Percentiles rank a stretch among this genome's conserved stretches.
Evolutionary conservation across 371 early-diverging fungal species (phyloP).

Genomic region (Mortierella sp.): DNA sequence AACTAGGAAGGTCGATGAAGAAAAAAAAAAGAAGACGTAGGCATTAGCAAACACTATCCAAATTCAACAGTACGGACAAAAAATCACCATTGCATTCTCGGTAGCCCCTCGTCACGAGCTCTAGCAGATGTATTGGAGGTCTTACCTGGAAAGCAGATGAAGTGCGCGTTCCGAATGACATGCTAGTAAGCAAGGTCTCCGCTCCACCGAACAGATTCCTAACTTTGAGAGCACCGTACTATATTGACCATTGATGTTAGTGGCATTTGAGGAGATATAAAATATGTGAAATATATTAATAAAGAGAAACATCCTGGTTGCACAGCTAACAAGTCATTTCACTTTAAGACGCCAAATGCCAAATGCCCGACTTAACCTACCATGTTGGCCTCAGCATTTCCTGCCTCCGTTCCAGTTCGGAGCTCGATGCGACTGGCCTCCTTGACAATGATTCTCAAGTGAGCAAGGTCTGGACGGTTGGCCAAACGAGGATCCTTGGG

Average conservation of each 20-base stretch:
- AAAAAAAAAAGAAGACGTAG: background rate
- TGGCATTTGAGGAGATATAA: background rate
- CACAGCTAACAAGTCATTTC: too few species aligned
- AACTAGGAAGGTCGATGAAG: conserved; percentile 12
- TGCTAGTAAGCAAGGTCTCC: conserved; percentile 77
- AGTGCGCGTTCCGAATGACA: conserved; percentile 78
- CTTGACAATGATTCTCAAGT: conserved; percentile 75
- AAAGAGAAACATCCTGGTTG: too few species aligned
- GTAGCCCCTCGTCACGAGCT: background rate
- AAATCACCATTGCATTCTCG: background rate
- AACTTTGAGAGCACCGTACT: conserved; percentile 72
- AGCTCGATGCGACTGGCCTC: conserved; percentile 77
- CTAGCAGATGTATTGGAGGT: background rate
- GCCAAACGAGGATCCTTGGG: conserved; percentile 60
- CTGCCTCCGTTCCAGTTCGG: conserved; percentile 86
- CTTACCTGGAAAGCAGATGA: conserved; percentile 80
- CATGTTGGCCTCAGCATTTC: conserved; percentile 85
- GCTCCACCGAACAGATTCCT: conserved; percentile 89
- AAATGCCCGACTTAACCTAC: conserved; percentile 47
- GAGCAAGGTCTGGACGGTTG: conserved; percentile 66
- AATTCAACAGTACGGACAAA: background rate
- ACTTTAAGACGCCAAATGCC: too few species aligned
- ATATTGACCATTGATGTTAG: conserved; percentile 6
- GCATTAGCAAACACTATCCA: background rate
- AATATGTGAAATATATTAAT: background rate